phyloP scores from a whole-genome alignment of 768 basidiomycete species.

The Russula griseocarnosa region DNA sequence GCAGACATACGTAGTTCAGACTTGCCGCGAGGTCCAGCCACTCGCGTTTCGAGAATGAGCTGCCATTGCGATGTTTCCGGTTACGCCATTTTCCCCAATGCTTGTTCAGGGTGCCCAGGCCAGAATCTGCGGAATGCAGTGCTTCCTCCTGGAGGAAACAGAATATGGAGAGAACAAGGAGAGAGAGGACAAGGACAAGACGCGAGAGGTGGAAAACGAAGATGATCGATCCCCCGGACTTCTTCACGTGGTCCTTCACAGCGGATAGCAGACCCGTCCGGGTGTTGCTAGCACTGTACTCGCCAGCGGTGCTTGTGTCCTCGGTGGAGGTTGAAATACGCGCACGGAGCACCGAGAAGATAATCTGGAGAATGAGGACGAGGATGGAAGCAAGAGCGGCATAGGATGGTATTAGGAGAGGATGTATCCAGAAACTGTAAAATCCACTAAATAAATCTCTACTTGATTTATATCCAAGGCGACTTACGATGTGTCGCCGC shows the following conservation, averaged over 20 bases:
- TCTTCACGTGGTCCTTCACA: constrained; percentile 36
- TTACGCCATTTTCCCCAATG: constrained; percentile 33
- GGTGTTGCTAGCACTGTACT: background rate
- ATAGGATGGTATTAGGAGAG: constrained; percentile 24
- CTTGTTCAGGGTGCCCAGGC: constrained; percentile 27
- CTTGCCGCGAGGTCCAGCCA: constrained; percentile 30
- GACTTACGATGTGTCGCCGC: constrained; percentile 9
- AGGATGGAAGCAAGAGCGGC: constrained; percentile 9
- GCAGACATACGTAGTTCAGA: constrained; percentile 35
- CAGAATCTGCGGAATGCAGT: constrained; percentile 1
- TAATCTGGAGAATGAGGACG: constrained; percentile 11
- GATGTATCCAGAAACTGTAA: constrained; percentile 19
- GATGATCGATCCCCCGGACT: constrained; percentile 46
- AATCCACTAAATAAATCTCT: background rate
- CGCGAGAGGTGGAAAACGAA: constrained; percentile 48
- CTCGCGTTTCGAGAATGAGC: constrained; percentile 15
- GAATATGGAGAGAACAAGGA: constrained; percentile 50
- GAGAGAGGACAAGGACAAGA: constrained; percentile 42
- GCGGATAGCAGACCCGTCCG: constrained; percentile 21
- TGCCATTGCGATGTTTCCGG: constrained; percentile 17
- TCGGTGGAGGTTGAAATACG: background rate
- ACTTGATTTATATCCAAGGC: background rate
- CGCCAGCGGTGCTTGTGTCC: background rate
- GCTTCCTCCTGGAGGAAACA: constrained; percentile 39
- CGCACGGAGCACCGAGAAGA: background rate